Percentiles rank a stretch among this genome's conserved stretches.
phyloP scores from a whole-genome alignment of 306 rosid species.

The Acacia crassicarpa region DNA sequence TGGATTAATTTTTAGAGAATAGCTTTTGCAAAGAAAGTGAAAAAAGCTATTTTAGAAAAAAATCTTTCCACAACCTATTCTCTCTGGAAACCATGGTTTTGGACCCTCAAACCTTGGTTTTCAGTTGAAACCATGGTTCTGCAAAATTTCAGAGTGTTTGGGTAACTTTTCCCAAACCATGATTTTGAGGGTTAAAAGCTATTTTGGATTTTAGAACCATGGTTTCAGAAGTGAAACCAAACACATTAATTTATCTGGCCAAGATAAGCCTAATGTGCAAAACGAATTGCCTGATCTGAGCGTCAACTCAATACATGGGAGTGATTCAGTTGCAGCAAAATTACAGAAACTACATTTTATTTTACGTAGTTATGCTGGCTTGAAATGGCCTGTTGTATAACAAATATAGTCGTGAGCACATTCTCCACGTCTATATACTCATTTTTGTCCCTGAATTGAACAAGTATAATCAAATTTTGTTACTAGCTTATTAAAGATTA shows the following conservation, averaged over 20 bases:
- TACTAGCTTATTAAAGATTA: neutral
- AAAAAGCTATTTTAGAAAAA: too few relatives aligned
- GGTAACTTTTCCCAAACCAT: too few relatives aligned
- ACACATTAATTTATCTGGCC: neutral
- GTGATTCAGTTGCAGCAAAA: neutral
- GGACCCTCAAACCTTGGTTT: too few relatives aligned
- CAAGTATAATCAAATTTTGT: neutral
- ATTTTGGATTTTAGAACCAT: too few relatives aligned
- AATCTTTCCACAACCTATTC: too few relatives aligned
- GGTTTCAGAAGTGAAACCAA: too few relatives aligned
- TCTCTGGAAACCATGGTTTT: too few relatives aligned
- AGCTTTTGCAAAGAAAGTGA: too few relatives aligned
- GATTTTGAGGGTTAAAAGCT: too few relatives aligned
- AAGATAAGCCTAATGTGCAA: neutral
- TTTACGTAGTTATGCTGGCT: neutral
- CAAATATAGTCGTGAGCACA: neutral
- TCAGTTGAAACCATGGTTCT: too few relatives aligned
- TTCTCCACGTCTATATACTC: neutral
- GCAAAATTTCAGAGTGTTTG: too few relatives aligned
- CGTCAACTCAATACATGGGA: neutral
- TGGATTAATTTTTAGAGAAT: too few relatives aligned
- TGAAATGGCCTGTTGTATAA: neutral
- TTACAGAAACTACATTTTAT: neutral
- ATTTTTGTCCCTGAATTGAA: neutral
- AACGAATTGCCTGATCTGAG: neutral